Evolutionary conservation across 331 rosid genomes (phyloP), one percentile per base, ranked within the genome.

Genomic region (Pyracantha coccinea): DNA sequence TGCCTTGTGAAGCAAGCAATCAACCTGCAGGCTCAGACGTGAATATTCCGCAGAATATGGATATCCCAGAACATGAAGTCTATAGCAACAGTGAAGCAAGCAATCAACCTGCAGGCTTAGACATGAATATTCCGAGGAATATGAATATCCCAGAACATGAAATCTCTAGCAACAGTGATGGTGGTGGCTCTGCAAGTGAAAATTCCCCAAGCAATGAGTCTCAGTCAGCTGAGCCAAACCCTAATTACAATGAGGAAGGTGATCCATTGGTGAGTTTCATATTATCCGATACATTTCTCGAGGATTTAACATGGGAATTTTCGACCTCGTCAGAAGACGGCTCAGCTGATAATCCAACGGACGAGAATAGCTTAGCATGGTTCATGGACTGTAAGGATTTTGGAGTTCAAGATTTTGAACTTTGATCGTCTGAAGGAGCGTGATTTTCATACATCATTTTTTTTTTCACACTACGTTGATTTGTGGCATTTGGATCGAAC

Each of bases 241-340:
- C 50, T 3, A 72, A 17, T 17, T 17, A 38, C 16, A 53, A 8
- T n/a, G 73, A 59, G 2, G 80, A 66, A 3, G 80, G 73, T 11
- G 86, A 78, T 79, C 84, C 79, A 10, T 44, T 85, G 65, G 68
- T 85, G 85, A 81, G 66, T 71, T 71, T 71, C 73, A 78, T 81
- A 45, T 38, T 81, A 58, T 73, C 75, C 1, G 85, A 70, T 47
- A 57, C 78, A 6, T 75, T 76, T 66, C 80, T 84, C 3, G 80
- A 80, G 24, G 84, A 80, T 64, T 74, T 79, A 25, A 64, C 84
- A 5, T 81, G 85, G 88, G 58, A 81, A n/a, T 78, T 81, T 68
- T 72, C 80, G 13, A 28, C 24, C 23, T 73, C 77, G 14, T 47
- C 79, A 2, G 73, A 73, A 61, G 5, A 27, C 32, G 4, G 66